phyloP scores from a whole-genome alignment of 345 rosid genomes.

The Ceriops decandra region DNA sequence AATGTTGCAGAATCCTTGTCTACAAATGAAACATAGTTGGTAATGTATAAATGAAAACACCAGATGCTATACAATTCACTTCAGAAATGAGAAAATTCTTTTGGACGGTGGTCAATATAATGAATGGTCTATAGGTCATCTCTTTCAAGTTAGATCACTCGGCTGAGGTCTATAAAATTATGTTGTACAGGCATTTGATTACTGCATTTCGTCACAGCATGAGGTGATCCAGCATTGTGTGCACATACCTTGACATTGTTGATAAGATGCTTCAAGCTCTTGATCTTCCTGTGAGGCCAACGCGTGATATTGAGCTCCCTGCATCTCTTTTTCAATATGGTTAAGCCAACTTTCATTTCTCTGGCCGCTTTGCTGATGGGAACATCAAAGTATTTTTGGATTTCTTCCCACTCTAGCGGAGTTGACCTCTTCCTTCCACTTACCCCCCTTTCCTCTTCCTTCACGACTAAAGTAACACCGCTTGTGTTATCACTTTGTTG shows the following conservation, averaged over 20 bases:
- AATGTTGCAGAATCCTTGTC: background rate
- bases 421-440: conserved; percentile 20
- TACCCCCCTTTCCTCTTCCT: conserved; percentile 9
- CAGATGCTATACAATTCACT: too few relatives aligned
- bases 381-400: conserved; percentile 49
- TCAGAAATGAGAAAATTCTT: too few relatives aligned
- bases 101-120: too few relatives aligned
- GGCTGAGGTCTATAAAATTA: background rate
- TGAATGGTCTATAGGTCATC: too few relatives aligned
- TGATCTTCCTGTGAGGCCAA: conserved; percentile 62
- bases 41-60: too few relatives aligned
- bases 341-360: conserved; percentile 65
- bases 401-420: conserved; percentile 37
- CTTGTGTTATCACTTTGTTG: too few relatives aligned
- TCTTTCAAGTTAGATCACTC: background rate
- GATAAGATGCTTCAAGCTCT: conserved; percentile 63
- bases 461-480: background rate
- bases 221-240: background rate
- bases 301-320: conserved; percentile 65
- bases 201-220: background rate
- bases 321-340: conserved; percentile 71
- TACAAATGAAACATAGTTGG: too few relatives aligned
- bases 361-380: conserved; percentile 67
- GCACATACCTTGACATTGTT: conserved; percentile 52
- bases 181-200: background rate